Evolutionary conservation across 2,329 filamentous ascomycete genomes (phyloP).

Genomic region (Coniochaeta sp.): DNA sequence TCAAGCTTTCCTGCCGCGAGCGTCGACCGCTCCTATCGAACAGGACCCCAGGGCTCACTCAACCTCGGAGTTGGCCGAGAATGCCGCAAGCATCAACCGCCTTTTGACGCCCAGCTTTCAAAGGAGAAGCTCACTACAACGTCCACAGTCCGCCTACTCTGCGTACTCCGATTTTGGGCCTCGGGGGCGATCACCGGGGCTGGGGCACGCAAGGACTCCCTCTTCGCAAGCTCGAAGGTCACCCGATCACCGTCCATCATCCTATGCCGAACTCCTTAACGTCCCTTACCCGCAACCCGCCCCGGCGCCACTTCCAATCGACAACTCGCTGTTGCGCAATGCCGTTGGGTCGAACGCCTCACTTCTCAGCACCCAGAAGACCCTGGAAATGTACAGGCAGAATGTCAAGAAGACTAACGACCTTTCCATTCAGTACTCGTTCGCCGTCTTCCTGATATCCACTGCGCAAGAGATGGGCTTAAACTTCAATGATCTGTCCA

Average conservation of each 20-base stretch:
- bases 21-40: slow-evolving; percentile 18
- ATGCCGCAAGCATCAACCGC: slow-evolving; percentile 42
- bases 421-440: slow-evolving; percentile 85
- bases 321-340: slow-evolving; percentile 73
- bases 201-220: slow-evolving; percentile 36
- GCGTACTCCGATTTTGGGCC: slow-evolving; percentile 59
- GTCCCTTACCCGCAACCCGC: slow-evolving; percentile 74
- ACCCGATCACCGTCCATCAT: slow-evolving; percentile 43
- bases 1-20: slow-evolving; percentile 33
- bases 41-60: slow-evolving; percentile 38
- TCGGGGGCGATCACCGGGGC: slow-evolving; percentile 54
- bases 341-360: slow-evolving; percentile 86
- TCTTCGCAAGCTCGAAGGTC: slow-evolving; percentile 46
- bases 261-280: slow-evolving; percentile 55
- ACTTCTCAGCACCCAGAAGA: slow-evolving; percentile 83
- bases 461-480: slow-evolving; percentile 73
- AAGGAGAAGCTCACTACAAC: slow-evolving; percentile 50
- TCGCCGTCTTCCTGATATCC: slow-evolving; percentile 89
- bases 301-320: slow-evolving; percentile 58
- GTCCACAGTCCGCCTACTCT: slow-evolving; percentile 73
- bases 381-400: slow-evolving; percentile 91
- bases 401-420: slow-evolving; percentile 98
- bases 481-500: slow-evolving; percentile 40
- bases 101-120: slow-evolving; percentile 54
- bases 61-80: slow-evolving; percentile 44